phyloP scores from a whole-genome alignment of 805 yeast species.

The Pichia cabralensis region DNA sequence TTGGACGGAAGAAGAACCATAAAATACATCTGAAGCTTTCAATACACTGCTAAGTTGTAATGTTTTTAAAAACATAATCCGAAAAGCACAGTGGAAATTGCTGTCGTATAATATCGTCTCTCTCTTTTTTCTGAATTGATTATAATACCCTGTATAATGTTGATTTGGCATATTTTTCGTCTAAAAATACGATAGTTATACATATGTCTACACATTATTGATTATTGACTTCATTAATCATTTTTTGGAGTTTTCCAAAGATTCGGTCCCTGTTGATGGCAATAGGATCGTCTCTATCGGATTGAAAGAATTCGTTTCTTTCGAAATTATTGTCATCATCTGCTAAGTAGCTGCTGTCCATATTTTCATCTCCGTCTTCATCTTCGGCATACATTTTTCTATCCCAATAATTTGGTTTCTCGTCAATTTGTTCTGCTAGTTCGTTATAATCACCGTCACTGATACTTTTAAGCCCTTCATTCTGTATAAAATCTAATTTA shows the following conservation, averaged over 20 bases:
- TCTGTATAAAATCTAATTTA: constrained; percentile 18
- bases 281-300: constrained; percentile 47
- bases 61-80: too few species aligned
- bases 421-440: constrained; percentile 20
- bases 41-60: too few species aligned
- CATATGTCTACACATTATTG: too few species aligned
- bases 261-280: constrained; percentile 57
- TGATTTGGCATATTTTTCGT: too few species aligned
- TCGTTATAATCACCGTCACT: constrained; percentile 24
- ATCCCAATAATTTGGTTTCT: constrained; percentile 5
- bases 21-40: too few species aligned
- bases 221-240: constrained; percentile 40
- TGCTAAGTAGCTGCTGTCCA: constrained; percentile 11
- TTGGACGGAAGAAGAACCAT: too few species aligned
- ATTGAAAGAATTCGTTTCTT: constrained; percentile 46
- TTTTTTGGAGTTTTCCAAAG: constrained; percentile 44
- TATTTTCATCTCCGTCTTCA: constrained; percentile 7
- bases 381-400: constrained; percentile 1
- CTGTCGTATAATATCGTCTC: too few species aligned
- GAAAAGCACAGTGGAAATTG: too few species aligned
- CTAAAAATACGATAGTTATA: too few species aligned
- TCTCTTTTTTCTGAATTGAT: too few species aligned
- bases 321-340: constrained; percentile 13
- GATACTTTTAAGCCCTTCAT: constrained; percentile 21
- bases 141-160: too few species aligned